Base-by-base conservation (phyloP, 768 basidiomycete genomes). In the Tulasnella sp. region DNA sequence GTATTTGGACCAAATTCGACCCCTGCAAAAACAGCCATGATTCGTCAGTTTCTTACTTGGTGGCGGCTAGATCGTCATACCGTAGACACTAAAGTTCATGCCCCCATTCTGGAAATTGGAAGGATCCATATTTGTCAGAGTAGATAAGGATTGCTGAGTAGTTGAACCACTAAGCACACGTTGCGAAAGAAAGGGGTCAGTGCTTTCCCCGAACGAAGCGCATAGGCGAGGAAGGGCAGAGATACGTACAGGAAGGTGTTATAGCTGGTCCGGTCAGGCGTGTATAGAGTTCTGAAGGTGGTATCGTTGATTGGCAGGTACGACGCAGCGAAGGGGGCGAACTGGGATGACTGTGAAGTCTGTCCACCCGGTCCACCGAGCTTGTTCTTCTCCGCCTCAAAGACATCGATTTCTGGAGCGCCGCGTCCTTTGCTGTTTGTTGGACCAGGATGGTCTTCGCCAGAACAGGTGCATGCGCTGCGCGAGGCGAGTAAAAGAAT, bases 341-440 rank as follows among this genome's bases (percentile, higher is more conserved):
- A 81, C 68, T 88, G 87, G 21, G 78, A 80, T 1, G 79, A 81
- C 70, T 88, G 87, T n/a, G 85, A 87, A 7, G 17, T 58, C 52
- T 79, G 76, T 59, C 78, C 78, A 21, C 78, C 84, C 48, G 60
- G 49, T n/a, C 60, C 66, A 43, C 44, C 62, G 56, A 49, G 61
- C 61, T 84, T 84, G 73, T 83, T 79, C 66, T 75, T 76, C 67
- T 87, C 82, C 0, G 83, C 84, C 70, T 92, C 87, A 60, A 90
- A 75, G 60, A 90, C 75, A 68, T 91, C 88, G 66, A 92, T 88
- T 70, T 92, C 87, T 2, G 87, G 87, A 0, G 85, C 81, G 3
- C 83, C 82, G 49, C 88, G 82, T 10, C 88, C 87, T 19, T 34
- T 66, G 64, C 31, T 71, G 48, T 66, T 66, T 4, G 27, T 53